Evolutionary conservation across 306 rosid genomes (phyloP), one percentile per base, ranked within the genome.

Genomic region (Rosa rugosa): DNA sequence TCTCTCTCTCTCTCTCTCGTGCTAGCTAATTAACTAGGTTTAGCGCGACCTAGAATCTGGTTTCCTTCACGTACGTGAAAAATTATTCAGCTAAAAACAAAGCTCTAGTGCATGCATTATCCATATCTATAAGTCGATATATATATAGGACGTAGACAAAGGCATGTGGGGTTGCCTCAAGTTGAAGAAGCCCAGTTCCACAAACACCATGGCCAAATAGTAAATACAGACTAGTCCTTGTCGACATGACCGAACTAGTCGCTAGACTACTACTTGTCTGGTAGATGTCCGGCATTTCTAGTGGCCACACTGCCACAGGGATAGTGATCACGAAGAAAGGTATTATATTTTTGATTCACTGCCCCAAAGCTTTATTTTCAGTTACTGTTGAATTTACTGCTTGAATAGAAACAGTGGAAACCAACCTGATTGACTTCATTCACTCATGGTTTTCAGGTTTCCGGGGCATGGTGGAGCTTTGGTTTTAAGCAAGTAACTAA

Each of bases 201-300:
- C 17, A 41, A 59, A 75, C 56, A 36, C 70, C 77, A 74, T 46
- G 65, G 75, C 78, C 84, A 69, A 68, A n/a, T n/a, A n/a, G n/a
- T n/a, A n/a, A n/a, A 83, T 56, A 82, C 79, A 77, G 80, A 56
- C 59, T 51, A 57, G 60, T 79, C 82, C 27, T 49, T 77, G 76
- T 85, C 86, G n/a, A 56, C 0, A 17, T 38, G 3, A 69, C 50
- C 76, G 42, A 20, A 73, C 75, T 79, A 53, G 79, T 77, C 81
- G 82, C 18, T 69, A 75, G 76, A 36, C 71, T 78, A 44, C 70
- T 4, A 69, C 70, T 88, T 89, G 91, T 85, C 87, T n/a, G 88
- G 90, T 87, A 60, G 95, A 87, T 86, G 62, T 69, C 72, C 67
- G 78, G 80, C 90, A 87, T 81, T 84, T 83, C 72, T 80, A 77